A percentile compares a stretch with the other conserved stretches of the same genome.
Conservation (phyloP, 225 moss, liverwort and hornwort genomes). For the Thuidium tamariscinum region DNA sequence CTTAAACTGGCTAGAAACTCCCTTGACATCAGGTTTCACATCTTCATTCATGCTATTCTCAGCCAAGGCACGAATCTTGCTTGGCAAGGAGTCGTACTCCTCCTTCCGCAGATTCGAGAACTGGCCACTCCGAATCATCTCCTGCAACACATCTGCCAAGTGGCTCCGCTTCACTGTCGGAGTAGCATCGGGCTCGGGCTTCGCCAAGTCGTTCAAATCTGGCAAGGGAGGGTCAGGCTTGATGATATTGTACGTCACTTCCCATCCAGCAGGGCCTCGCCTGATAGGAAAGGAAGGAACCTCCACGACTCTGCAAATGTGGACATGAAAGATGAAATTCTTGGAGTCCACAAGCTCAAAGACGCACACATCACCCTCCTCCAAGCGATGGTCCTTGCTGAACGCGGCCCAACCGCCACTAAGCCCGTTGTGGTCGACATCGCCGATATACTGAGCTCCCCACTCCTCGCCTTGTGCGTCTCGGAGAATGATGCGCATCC, state of each 20-base stretch:
- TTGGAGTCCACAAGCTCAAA: conserved; percentile 6
- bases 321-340: neutral
- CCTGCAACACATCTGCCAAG: neutral
- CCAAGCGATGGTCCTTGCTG: conserved; percentile 20
- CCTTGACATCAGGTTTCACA: neutral
- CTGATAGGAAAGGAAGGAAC: neutral
- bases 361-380: conserved; percentile 29
- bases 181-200: neutral
- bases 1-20: neutral
- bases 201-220: neutral
- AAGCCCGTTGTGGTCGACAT: neutral
- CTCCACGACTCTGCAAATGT: conserved; percentile 18
- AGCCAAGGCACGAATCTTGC: neutral
- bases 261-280: conserved; percentile 6
- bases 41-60: neutral
- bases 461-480: neutral
- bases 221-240: neutral
- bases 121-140: conserved; percentile 2
- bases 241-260: neutral
- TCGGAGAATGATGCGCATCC: neutral
- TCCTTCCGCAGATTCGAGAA: neutral
- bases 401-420: conserved; percentile 22
- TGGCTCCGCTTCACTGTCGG: neutral
- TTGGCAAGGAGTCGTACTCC: neutral
- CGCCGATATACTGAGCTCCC: neutral